Evolutionary conservation across 176 grass and related monocot genomes (phyloP), one percentile per base, ranked within the genome.

Genomic region (Olyra latifolia): DNA sequence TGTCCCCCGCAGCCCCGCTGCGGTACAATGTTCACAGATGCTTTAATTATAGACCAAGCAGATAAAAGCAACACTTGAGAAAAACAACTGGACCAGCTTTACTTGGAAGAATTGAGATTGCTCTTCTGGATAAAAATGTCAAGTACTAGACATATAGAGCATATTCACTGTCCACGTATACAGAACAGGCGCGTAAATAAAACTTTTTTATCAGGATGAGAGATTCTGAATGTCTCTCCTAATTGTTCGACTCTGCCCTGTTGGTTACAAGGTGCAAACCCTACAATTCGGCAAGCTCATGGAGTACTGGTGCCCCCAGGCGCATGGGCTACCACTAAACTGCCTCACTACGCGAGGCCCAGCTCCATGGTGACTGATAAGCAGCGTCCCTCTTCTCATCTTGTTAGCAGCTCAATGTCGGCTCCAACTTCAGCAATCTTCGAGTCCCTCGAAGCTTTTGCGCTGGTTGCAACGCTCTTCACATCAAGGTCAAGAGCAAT

Each of bases 401-500:
- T 93, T 71, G 88, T 88, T 84, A 99, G 24, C 10, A 82, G 76
- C 84, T 96, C 97, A 9, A 93, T 93, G 27, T 99, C 97, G 12
- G 84, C 84, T 39, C 88, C 97, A 0, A 91, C 90, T 88, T 96
- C 97, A 1, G 90, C 85, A 10, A 99, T 85, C 91, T 96, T 99
- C 7, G 48, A 52, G 52, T 95, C 93, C 88, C 80, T 91, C 0
- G 93, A 99, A 81, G 71, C 41, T 70, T 93, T 93, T 41, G 90
- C 88, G 3, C 82, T 84, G 76, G 83, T 93, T 8, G 90, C 88
- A 0, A 96, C 66, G 14, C 79, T 99, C 78, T 86, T 85, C 63
- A 95, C 87, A 70, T 93, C 97, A 16, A 99, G 90, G 71, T 95
- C 93, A 11, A 99, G 84, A n/a, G 97, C 93, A 72, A 99, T 93